phyloP scores from a whole-genome alignment of 225 moss, liverwort and hornwort genomes.

The Physcomitrellopsis africana region DNA sequence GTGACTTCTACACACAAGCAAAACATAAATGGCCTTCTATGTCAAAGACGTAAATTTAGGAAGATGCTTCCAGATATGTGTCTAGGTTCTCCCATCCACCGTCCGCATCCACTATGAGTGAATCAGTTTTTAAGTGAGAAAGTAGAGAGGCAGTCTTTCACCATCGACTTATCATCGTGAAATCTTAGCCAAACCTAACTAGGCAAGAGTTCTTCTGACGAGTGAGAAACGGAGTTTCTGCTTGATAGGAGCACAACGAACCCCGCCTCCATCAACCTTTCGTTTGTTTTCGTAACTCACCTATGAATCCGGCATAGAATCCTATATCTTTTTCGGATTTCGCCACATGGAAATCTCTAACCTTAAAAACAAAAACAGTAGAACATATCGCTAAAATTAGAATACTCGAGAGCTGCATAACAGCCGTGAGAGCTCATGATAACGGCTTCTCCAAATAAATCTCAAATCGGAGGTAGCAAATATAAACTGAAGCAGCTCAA shows the following conservation, averaged over 20 bases:
- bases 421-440: too few relatives aligned
- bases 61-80: not conserved
- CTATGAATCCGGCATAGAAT: slow-evolving; percentile 81
- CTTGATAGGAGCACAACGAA: slow-evolving; percentile 6
- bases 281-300: slow-evolving; percentile 33
- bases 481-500: not conserved
- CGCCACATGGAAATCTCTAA: slow-evolving; percentile 74
- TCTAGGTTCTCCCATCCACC: not conserved
- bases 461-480: not conserved
- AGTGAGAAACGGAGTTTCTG: not conserved
- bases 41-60: too few relatives aligned
- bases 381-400: too few relatives aligned
- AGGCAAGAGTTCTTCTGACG: not conserved
- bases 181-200: not conserved
- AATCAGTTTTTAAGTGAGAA: not conserved
- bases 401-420: too few relatives aligned
- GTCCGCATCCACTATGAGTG: not conserved
- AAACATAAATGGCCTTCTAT: too few relatives aligned
- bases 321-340: slow-evolving; percentile 74
- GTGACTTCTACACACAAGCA: too few relatives aligned
- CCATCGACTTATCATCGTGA: not conserved
- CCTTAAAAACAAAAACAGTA: slow-evolving; percentile 40
- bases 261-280: slow-evolving; percentile 8
- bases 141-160: not conserved
- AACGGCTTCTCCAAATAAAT: not conserved